phyloP scores from a whole-genome alignment of 768 basidiomycete genomes.

The Lactifluus echinatus region DNA sequence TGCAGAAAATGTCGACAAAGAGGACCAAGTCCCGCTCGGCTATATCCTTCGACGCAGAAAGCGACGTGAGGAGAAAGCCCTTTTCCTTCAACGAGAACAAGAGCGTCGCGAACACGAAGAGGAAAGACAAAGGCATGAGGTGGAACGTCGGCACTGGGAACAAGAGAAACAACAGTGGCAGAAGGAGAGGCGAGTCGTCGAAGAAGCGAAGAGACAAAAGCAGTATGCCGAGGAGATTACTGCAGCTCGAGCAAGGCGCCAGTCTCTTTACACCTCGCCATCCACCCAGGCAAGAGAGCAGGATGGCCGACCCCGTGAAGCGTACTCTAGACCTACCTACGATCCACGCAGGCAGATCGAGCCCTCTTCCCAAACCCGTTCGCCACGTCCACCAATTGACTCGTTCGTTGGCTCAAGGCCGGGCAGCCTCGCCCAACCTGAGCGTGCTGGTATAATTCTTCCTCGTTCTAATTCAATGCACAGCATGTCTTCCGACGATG shows the following conservation, averaged over 20 bases:
- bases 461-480: slow-evolving; percentile 9
- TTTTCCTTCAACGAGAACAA: slow-evolving; percentile 50
- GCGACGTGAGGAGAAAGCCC: slow-evolving; percentile 60
- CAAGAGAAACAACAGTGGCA: slow-evolving; percentile 37
- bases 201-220: slow-evolving; percentile 31
- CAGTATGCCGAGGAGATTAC: slow-evolving; percentile 17
- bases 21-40: slow-evolving; percentile 57
- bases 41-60: slow-evolving; percentile 57
- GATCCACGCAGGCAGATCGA: slow-evolving; percentile 15
- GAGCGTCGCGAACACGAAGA: slow-evolving; percentile 43
- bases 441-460: neutral
- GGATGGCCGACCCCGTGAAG: slow-evolving; percentile 11
- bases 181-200: slow-evolving; percentile 37
- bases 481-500: slow-evolving; percentile 16
- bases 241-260: slow-evolving; percentile 18
- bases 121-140: slow-evolving; percentile 32
- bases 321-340: slow-evolving; percentile 17
- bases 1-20: slow-evolving; percentile 49
- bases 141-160: slow-evolving; percentile 37
- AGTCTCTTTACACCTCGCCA: neutral
- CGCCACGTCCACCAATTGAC: neutral
- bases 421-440: slow-evolving; percentile 7
- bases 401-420: slow-evolving; percentile 14
- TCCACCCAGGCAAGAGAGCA: slow-evolving; percentile 9
- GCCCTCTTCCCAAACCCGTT: neutral